Evolutionary conservation across 1,284 basidiomycete genomes (phyloP), one percentile per base, ranked within the genome.

Genomic region (Leccinum subrobustum): DNA sequence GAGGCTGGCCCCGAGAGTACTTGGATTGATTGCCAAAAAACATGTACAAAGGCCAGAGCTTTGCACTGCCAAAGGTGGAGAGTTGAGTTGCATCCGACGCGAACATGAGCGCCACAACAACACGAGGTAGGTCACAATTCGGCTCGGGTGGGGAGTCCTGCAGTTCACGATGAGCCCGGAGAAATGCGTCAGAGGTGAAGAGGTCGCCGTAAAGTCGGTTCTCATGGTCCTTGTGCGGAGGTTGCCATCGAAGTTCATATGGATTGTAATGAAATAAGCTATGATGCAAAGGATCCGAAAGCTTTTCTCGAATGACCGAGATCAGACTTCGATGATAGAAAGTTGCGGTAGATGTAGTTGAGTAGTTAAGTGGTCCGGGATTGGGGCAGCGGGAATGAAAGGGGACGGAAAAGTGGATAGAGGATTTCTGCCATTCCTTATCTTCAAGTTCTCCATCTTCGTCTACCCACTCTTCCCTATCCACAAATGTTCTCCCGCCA

Each of bases 41-140:
- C 6, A 71, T 20, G 37, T 74, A 75, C 11, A 71, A 33, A 0
- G 72, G 73, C 73, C 72, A 75, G 0, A 72, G 56, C 1, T 63
- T 63, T 14, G 66, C 64, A 37, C 63, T 44, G 0, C 73, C 70
- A 33, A 72, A 72, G 27, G 64, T 65, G 4, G 71, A 59, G 2
- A 74, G 65, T n/a, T 71, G 67, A 3, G 68, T 73, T 1, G 64
- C 25, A 58, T 77, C 73, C 0, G 72, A 77, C 65, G 69, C 72
- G 4, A 75, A 52, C 69, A 75, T 74, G 2, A 75, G 27, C 37
- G 0, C 33, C 33, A 33, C 33, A 12, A 33, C 33, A 33, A 33
- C 33, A 12, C 33, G 33, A 33, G 33, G 33, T 33, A 33, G 33
- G 33, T 47, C 44, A 23, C 44, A 47, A 12, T 47, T 47, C 20